A percentile compares a stretch with the other conserved stretches of the same genome.
Evolutionary conservation across 257 asterid species (phyloP).

Genomic region (Mentha longifolia): DNA sequence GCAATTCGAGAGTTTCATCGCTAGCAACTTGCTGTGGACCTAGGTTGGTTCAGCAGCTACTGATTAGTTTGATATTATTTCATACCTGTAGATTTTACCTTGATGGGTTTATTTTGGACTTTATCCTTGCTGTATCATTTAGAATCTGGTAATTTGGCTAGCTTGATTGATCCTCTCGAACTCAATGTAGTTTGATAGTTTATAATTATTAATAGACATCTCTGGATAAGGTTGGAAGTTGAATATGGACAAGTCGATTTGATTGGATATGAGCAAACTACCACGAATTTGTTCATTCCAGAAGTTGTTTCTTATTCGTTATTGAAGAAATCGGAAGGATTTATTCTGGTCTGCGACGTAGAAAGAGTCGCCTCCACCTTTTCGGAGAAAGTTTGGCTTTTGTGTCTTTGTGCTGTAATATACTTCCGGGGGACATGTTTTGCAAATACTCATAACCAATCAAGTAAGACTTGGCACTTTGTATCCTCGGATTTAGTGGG

Average conservation of each 20-base stretch:
- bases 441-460: slow-evolving; percentile 6
- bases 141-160: slow-evolving; percentile 20
- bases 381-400: slow-evolving; percentile 7
- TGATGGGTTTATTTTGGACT: slow-evolving; percentile 15
- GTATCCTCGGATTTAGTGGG: slow-evolving; percentile 14
- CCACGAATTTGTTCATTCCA: slow-evolving; percentile 3
- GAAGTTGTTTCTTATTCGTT: slow-evolving; percentile 25
- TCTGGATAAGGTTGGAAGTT: slow-evolving; percentile 22
- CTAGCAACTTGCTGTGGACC: slow-evolving; percentile 99
- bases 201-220: neutral
- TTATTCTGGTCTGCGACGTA: slow-evolving; percentile 6
- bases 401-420: slow-evolving; percentile 8
- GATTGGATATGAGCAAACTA: slow-evolving; percentile 20
- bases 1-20: slow-evolving; percentile 99
- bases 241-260: slow-evolving; percentile 18
- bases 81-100: slow-evolving; percentile 7
- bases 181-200: slow-evolving; percentile 22
- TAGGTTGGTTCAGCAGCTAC: slow-evolving; percentile 56
- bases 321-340: slow-evolving; percentile 20
- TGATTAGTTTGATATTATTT: slow-evolving; percentile 15
- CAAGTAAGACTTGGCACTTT: slow-evolving; percentile 19
- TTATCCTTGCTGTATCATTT: neutral
- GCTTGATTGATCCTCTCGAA: neutral
- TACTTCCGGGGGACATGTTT: slow-evolving; percentile 5
- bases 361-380: slow-evolving; percentile 5